Percentiles rank a stretch among this genome's conserved stretches.
Evolutionary conservation across 331 rosid genomes (phyloP).

Genomic region (Arachis monticola): DNA sequence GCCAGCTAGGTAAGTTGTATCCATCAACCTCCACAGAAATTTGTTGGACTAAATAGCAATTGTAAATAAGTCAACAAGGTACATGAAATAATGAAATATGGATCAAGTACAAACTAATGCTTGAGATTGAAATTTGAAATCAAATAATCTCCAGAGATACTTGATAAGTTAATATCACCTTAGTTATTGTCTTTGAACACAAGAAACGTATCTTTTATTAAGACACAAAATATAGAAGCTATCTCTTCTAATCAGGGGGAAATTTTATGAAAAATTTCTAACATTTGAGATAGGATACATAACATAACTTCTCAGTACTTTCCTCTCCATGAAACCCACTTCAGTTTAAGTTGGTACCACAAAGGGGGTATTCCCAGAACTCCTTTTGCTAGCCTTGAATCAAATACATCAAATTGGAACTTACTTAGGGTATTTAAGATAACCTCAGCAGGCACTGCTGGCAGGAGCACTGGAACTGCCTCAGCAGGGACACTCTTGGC

Average conservation of each 20-base stretch:
- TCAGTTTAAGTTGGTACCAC: conserved; percentile 80
- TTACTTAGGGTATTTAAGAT: conserved; percentile 62
- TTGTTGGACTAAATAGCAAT: not conserved
- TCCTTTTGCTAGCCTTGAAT: conserved; percentile 71
- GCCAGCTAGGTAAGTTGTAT: not conserved
- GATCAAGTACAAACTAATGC: not conserved
- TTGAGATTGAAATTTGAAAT: not conserved
- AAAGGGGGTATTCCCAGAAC: conserved; percentile 71
- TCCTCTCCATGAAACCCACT: conserved; percentile 83
- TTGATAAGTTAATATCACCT: not conserved
- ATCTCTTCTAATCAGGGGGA: not conserved
- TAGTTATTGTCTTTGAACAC: not conserved
- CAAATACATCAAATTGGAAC: conserved; percentile 82
- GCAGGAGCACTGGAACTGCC: conserved; percentile 75
- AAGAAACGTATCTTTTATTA: not conserved
- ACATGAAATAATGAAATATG: not conserved
- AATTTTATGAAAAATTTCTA: not conserved
- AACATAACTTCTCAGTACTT: conserved; percentile 56
- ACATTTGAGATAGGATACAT: not conserved
- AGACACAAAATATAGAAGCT: not conserved
- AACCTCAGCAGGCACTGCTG: conserved; percentile 80
- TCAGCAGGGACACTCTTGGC: conserved; percentile 69
- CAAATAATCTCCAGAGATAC: not conserved
- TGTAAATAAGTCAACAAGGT: not conserved
- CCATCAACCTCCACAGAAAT: not conserved